Base-by-base conservation (phyloP, 1,139 yeast species). In the Suhomyces choctaworum region DNA sequence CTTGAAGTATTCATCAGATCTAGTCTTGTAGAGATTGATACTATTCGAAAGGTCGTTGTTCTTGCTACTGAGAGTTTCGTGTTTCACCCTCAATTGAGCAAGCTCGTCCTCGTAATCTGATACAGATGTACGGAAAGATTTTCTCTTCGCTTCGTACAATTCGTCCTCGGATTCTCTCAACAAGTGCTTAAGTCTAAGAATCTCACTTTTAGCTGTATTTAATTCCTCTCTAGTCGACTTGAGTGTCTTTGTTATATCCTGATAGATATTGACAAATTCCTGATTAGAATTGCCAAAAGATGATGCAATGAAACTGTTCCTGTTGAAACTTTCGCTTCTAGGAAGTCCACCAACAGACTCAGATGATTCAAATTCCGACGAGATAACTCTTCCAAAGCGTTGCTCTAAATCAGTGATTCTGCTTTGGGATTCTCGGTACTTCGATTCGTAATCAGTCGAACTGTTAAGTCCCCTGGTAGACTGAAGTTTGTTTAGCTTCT, bases 1-100 rank as follows among this genome's bases (percentile, higher is more conserved):
- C 41, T 72, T 70, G 49, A 75, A 79, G 51, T 87, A 85, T 46
- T 83, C 87, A 30, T 86, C 92, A 11, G 95, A 80, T 40, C 96
- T 73, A 25, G 68, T 63, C 51, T 80, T 83, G 58, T 84, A 88
- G 24, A 85, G 64, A 21, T 76, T 78, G 27, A 83, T 63, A 25
- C 78, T 69, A 29, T 74, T 71, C 1, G 63, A 56, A 22, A 84
- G 58, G 16, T 84, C 87, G 2, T 50, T 44, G 44, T 75, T 78
- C 41, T 75, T 76, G n/a, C 69, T 52, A 16, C 60, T 58, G 27
- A 80, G 58, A 2, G 79, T 71, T 36, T 81, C 82, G 27, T 82
- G 60, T 32, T 73, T 73, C 6, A 81, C 70, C 39, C 67, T 72
- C 30, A 69, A 48, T 27, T 61, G 62, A 0, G 76, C 74, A 29